A percentile compares a stretch with the other conserved stretches of the same genome.
Conservation (phyloP, 2,329 filamentous ascomycete genomes). For the Ascochyta pisi region DNA sequence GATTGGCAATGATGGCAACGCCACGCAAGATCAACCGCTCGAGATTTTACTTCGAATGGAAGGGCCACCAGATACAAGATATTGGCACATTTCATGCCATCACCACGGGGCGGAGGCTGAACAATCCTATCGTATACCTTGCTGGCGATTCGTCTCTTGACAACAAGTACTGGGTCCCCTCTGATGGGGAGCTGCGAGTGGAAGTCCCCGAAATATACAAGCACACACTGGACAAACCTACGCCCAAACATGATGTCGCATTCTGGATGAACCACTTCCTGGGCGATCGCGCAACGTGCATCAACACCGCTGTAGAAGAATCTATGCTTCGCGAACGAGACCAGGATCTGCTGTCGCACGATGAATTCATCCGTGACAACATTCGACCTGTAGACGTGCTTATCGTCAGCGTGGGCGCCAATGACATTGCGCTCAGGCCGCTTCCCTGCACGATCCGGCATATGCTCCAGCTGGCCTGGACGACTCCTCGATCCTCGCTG, state of each 20-base stretch:
- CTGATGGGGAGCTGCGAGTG: constrained; percentile 17
- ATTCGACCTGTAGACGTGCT: constrained; percentile 41
- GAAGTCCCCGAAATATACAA: constrained; percentile 40
- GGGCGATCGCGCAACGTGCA: constrained; percentile 40
- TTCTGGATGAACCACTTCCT: constrained; percentile 49
- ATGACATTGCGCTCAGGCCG: constrained; percentile 46
- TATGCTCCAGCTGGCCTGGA: constrained; percentile 45
- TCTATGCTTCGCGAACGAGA: constrained; percentile 44
- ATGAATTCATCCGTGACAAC: constrained; percentile 45
- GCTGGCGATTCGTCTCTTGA: constrained; percentile 50
- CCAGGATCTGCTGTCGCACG: constrained; percentile 37
- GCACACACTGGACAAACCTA: constrained; percentile 29
- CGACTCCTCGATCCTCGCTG: constrained; percentile 32
- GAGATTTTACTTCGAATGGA: constrained; percentile 45
- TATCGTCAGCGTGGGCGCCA: constrained; percentile 47
- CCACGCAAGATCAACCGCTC: constrained; percentile 31
- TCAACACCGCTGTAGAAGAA: constrained; percentile 47
- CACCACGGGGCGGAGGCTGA: constrained; percentile 26
- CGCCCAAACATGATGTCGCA: constrained; percentile 43
- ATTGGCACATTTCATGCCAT: constrained; percentile 36
- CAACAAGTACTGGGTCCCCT: constrained; percentile 48
- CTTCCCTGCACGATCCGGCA: constrained; percentile 34
- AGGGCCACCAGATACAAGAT: constrained; percentile 44
- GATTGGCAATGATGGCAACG: neutral
- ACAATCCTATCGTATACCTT: constrained; percentile 45